Evolutionary conservation across 768 basidiomycete species (phyloP).

Genomic region (Pulveroboletus ravenelii): DNA sequence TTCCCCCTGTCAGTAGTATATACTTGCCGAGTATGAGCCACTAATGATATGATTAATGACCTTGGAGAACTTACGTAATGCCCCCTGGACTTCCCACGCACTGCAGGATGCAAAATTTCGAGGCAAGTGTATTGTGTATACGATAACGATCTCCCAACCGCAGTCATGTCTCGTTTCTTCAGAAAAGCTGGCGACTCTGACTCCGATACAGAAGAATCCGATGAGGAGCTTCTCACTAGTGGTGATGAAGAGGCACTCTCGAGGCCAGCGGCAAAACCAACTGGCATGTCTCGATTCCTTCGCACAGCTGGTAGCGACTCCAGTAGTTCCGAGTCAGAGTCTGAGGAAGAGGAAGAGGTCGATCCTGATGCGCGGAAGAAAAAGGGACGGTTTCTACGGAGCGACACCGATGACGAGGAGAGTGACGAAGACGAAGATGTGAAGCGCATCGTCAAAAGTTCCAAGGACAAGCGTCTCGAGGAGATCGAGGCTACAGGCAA

Average conservation of each 20-base stretch:
- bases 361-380: constrained; percentile 42
- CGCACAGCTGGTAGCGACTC: constrained; percentile 58
- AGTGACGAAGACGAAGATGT: constrained; percentile 70
- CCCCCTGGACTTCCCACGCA: constrained; percentile 13
- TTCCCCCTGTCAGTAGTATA: too few species aligned
- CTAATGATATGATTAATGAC: neutral
- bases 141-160: constrained; percentile 24
- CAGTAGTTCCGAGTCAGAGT: constrained; percentile 50
- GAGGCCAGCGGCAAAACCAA: constrained; percentile 31
- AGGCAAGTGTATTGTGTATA: neutral
- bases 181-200: constrained; percentile 82
- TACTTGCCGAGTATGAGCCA: too few species aligned
- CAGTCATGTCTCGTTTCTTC: constrained; percentile 82
- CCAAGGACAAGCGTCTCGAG: constrained; percentile 85
- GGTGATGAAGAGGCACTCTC: constrained; percentile 58
- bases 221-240: constrained; percentile 71
- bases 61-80: constrained; percentile 16
- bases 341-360: constrained; percentile 51
- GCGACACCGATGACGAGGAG: constrained; percentile 47
- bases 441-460: constrained; percentile 68
- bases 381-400: constrained; percentile 38
- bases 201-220: constrained; percentile 64
- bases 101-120: constrained; percentile 13
- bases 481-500: constrained; percentile 95
- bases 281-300: constrained; percentile 72